phyloP scores from a whole-genome alignment of 2,329 filamentous ascomycete genomes.

The Westerdykella aurantiaca region DNA sequence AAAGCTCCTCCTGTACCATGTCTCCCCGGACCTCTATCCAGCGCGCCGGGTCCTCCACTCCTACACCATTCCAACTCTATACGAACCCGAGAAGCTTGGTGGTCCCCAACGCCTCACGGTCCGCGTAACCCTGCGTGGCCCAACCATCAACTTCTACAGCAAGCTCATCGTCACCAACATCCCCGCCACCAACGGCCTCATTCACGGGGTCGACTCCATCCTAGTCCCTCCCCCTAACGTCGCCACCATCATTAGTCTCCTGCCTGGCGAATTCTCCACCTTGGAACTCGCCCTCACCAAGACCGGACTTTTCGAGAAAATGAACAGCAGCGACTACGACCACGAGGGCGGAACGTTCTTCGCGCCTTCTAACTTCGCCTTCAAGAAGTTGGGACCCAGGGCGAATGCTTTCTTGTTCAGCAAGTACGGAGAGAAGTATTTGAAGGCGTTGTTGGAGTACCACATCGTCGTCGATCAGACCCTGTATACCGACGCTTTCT shows the following conservation, averaged over 20 bases:
- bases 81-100: constrained; percentile 54
- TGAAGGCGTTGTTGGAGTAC: constrained; percentile 73
- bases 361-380: constrained; percentile 76
- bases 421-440: constrained; percentile 64
- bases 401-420: constrained; percentile 86
- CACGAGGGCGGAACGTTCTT: constrained; percentile 69
- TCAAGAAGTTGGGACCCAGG: constrained; percentile 62
- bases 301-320: constrained; percentile 61
- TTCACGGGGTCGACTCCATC: constrained; percentile 70
- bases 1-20: constrained; percentile 67
- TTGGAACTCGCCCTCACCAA: constrained; percentile 67
- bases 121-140: constrained; percentile 56
- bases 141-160: constrained; percentile 72
- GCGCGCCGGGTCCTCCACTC: constrained; percentile 59
- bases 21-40: constrained; percentile 62
- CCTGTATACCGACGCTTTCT: constrained; percentile 78
- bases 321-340: constrained; percentile 46
- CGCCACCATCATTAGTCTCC: constrained; percentile 57
- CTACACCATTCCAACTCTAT: constrained; percentile 68
- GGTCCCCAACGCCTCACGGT: constrained; percentile 64
- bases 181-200: constrained; percentile 69
- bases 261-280: constrained; percentile 71
- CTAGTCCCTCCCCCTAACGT: constrained; percentile 69
- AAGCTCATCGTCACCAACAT: constrained; percentile 65
- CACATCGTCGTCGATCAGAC: constrained; percentile 69